phyloP scores from a whole-genome alignment of 2,329 filamentous ascomycete genomes.

The Coniella lustricola region DNA sequence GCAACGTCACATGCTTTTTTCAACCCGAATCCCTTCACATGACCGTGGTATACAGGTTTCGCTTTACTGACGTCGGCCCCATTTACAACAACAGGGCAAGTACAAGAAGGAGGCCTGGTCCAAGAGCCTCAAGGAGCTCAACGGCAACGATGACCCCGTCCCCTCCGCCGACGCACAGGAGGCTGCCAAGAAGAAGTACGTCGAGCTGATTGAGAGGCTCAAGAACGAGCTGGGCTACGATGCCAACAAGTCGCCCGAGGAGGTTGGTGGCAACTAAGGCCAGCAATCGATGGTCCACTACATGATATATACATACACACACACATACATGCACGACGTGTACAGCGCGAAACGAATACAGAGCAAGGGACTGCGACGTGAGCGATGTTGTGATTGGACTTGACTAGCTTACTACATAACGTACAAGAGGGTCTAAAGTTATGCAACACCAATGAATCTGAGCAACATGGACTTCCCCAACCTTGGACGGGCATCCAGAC shows the following conservation, averaged over 20 bases:
- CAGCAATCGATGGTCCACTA: too few relatives aligned
- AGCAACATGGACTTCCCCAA: not conserved
- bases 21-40: too few relatives aligned
- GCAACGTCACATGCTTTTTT: conserved; percentile 1
- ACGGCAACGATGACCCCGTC: conserved; percentile 5
- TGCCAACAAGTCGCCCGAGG: conserved; percentile 55
- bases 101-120: conserved; percentile 76
- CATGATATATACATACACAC: too few relatives aligned
- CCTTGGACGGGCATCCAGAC: too few relatives aligned
- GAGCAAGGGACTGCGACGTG: too few relatives aligned
- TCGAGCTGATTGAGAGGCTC: conserved; percentile 63
- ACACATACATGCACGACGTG: too few relatives aligned
- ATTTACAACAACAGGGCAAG: conserved; percentile 54
- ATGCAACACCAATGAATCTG: not conserved
- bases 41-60: too few relatives aligned
- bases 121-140: conserved; percentile 52
- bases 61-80: too few relatives aligned
- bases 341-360: too few relatives aligned
- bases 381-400: not conserved
- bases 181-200: conserved; percentile 70
- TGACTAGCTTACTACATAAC: too few relatives aligned
- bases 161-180: conserved; percentile 45
- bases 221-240: conserved; percentile 65
- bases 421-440: not conserved
- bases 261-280: conserved; percentile 31